Base-by-base conservation (phyloP, 192 early-diverging fungal genomes). In the Podila clonocystis region DNA sequence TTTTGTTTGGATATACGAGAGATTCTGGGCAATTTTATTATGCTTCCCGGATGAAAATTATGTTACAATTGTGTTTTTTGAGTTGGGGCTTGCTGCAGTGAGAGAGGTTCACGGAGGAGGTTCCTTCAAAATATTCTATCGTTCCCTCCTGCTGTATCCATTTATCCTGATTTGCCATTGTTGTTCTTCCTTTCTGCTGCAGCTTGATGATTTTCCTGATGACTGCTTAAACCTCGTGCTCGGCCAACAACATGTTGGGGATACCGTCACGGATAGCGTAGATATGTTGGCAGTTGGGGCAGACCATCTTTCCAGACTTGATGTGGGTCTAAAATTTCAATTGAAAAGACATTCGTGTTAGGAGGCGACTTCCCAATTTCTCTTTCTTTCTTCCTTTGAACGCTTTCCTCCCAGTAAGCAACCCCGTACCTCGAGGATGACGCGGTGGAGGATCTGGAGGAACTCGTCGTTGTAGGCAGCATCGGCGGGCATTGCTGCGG, bases 191-290 rank as follows among this genome's bases (percentile, higher is more conserved):
- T 24, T 60, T 15, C 22, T 33, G 33, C 33, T 6, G 19, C 30
- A 22, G 29, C 1, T 58, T 69, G 5, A 62, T 50, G 45, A 33
- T 57, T 8, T 57, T 22, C 50, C 20, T 28, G 3, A 8, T 59
- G 24, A 4, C 0, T 65, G 4, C 31, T 83, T 88, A 93, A 73
- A 93, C 89, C 79, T 96, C 94, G 64, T 91, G 89, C 73, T 96
- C 94, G 28, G 88, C 90, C 52, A 96, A 85, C 13, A 96, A 87
- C 95, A 96, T 96, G 82, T 95, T 95, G 58, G 98, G 96, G 68
- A 99, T 94, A 33, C 96, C 96, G 74, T 98, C 94, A 58, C 90
- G 94, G 82, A 99, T 95, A 59, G 91, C 89, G 84, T 95, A 99
- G 29, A 94, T 92, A 75, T 97, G 98, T 34, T 83, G 82, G 82